Evolutionary conservation across 352 stramenopile species (phyloP).

Genomic region (Thraustotheca clavata): DNA sequence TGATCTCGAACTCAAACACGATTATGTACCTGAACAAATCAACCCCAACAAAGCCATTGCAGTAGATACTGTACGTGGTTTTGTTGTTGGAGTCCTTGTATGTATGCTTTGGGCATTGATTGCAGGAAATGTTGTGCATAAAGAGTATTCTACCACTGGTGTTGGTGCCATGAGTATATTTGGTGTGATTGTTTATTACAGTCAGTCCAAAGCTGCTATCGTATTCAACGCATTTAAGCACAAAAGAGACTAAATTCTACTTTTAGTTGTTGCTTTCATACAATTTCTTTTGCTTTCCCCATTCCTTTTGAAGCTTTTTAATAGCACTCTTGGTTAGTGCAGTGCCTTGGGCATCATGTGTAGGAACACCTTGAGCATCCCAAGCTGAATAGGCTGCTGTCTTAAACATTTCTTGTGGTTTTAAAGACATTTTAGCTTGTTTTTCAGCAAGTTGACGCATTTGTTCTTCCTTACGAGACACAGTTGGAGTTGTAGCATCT

Average conservation of each 20-base stretch:
- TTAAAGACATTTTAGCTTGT: slow-evolving; percentile 89
- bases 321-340: slow-evolving; percentile 68
- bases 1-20: background rate
- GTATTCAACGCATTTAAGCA: background rate
- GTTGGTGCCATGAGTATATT: background rate
- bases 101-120: slow-evolving; percentile 19
- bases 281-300: slow-evolving; percentile 84
- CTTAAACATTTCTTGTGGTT: slow-evolving; percentile 75
- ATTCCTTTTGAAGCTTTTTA: slow-evolving; percentile 86
- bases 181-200: background rate
- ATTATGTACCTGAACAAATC: background rate
- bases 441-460: slow-evolving; percentile 82
- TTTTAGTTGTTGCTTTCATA: slow-evolving; percentile 31
- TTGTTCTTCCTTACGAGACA: slow-evolving; percentile 79
- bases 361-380: slow-evolving; percentile 62
- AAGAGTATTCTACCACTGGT: background rate
- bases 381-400: slow-evolving; percentile 67
- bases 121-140: background rate
- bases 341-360: slow-evolving; percentile 47
- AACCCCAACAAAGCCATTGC: background rate
- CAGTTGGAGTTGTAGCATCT: slow-evolving; percentile 24
- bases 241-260: background rate
- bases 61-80: background rate
- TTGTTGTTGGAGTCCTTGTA: slow-evolving; percentile 11
- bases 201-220: background rate